phyloP scores from a whole-genome alignment of 495 filamentous ascomycete genomes.

The Aspergillus coremiiformis region DNA sequence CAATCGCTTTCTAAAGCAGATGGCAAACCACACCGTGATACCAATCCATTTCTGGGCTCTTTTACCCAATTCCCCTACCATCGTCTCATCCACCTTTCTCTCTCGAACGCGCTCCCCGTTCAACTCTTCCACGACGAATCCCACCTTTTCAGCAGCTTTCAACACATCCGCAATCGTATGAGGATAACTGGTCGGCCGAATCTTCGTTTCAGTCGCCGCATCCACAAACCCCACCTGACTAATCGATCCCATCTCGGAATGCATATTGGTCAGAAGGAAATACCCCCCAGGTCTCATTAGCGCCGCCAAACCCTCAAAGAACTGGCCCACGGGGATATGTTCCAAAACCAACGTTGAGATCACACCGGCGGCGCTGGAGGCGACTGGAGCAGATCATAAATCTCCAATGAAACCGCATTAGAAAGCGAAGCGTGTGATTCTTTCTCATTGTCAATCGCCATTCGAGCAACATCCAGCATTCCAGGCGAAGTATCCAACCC shows the following conservation, averaged over 20 bases:
- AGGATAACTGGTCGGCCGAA: conserved; percentile 55
- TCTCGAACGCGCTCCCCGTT: conserved; percentile 26
- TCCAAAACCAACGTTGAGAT: conserved; percentile 65
- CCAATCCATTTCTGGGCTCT: conserved; percentile 66
- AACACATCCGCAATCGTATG: conserved; percentile 50
- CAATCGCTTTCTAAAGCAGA: conserved; percentile 44
- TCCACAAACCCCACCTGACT: conserved; percentile 65
- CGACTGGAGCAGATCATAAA: conserved; percentile 30
- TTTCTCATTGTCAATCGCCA: not conserved
- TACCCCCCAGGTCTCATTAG: conserved; percentile 46
- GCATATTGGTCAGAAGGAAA: conserved; percentile 66
- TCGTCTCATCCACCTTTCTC: conserved; percentile 44
- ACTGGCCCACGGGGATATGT: conserved; percentile 51
- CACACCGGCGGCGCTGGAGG: conserved; percentile 12
- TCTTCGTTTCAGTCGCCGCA: conserved; percentile 47
- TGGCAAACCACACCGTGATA: conserved; percentile 57
- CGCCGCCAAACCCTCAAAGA: conserved; percentile 46
- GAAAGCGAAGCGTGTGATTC: not conserved
- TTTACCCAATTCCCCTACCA: conserved; percentile 43
- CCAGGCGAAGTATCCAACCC: conserved; percentile 45
- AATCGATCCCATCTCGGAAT: conserved; percentile 56
- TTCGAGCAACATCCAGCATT: conserved; percentile 51
- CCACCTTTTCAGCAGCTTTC: conserved; percentile 43
- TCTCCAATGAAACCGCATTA: conserved; percentile 10
- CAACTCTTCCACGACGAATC: conserved; percentile 41